phyloP scores from a whole-genome alignment of 129 eudicot species.

The Tagetes patula region DNA sequence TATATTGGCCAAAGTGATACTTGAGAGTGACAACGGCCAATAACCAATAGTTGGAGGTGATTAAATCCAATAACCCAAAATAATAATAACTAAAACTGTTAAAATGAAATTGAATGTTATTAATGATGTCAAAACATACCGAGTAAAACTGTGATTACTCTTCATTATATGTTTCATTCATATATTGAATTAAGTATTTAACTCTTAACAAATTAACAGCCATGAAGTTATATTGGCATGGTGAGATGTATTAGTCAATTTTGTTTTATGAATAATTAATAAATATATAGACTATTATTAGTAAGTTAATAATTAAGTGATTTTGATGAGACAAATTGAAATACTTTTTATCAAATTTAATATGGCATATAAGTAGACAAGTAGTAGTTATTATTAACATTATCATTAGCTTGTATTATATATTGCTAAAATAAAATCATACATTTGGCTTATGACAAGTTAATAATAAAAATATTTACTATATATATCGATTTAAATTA shows the following conservation, averaged over 20 bases:
- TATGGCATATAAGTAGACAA: neutral
- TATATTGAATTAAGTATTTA: neutral
- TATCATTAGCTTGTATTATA: neutral
- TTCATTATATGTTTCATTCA: too few relatives aligned
- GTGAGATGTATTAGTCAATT: neutral
- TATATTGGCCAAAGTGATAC: too few relatives aligned
- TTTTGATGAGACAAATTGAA: constrained; percentile 16
- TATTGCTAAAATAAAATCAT: neutral
- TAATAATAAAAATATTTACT: neutral
- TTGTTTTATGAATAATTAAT: neutral
- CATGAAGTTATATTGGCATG: neutral
- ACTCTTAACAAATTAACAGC: neutral
- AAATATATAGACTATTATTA: neutral
- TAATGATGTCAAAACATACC: too few relatives aligned
- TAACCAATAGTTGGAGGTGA: too few relatives aligned
- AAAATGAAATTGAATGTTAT: too few relatives aligned
- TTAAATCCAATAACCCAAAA: too few relatives aligned
- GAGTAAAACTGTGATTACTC: too few relatives aligned
- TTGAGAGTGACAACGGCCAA: too few relatives aligned
- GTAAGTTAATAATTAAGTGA: neutral
- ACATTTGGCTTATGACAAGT: neutral
- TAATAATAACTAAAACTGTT: too few relatives aligned
- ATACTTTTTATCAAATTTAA: neutral
- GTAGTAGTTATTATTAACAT: neutral
- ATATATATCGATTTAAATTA: neutral